Base-by-base conservation (phyloP, 2,329 filamentous ascomycete genomes). In the Cylindrodendrum hubeiense region DNA sequence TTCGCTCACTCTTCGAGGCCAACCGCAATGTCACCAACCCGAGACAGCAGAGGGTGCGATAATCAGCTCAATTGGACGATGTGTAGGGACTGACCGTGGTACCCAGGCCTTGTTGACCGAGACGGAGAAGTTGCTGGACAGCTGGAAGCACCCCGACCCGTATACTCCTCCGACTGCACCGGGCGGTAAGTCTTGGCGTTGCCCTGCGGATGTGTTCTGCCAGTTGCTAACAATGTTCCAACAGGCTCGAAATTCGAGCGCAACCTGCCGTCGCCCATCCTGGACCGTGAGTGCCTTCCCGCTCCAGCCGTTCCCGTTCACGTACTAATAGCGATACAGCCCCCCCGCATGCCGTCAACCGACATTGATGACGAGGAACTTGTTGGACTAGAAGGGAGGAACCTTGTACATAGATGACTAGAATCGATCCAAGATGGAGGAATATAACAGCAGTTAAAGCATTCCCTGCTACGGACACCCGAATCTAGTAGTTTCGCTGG, bases 131-230 rank as follows among this genome's bases (percentile, higher is more conserved):
- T 79, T 98, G 64, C 84, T 99, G 68, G 90, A 96, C 76, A 93
- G 91, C 80, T 99, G 95, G 95, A 98, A 98, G 84, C 96, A 99
- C 78, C 96, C 96, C 4, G 96, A 99, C 79, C 95, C 96, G 33
- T 98, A 97, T 79, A 86, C 89, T 73, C 89, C 91, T 70, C 96
- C 96, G 15, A 97, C 94, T 44, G 95, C 96, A 41, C 96, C 96
- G 12, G 96, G 96, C 87, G 96, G 95, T 96, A 84, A 70, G 87
- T 53, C 26, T 12, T 46, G 15, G 7, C 34, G 24, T 30, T 43
- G 5, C 37, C 5, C 22, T 19, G 19, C 22, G 9, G 34, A 9
- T 17, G 19, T 47, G 4, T 5, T 19, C 24, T 17, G 28, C 53
- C 30, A 53, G n/a, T 30, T 34, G 51, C 66, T 76, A 47, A 74